Evolutionary conservation across 495 filamentous ascomycete species (phyloP).

Genomic region (Clavariopsis aquatica): DNA sequence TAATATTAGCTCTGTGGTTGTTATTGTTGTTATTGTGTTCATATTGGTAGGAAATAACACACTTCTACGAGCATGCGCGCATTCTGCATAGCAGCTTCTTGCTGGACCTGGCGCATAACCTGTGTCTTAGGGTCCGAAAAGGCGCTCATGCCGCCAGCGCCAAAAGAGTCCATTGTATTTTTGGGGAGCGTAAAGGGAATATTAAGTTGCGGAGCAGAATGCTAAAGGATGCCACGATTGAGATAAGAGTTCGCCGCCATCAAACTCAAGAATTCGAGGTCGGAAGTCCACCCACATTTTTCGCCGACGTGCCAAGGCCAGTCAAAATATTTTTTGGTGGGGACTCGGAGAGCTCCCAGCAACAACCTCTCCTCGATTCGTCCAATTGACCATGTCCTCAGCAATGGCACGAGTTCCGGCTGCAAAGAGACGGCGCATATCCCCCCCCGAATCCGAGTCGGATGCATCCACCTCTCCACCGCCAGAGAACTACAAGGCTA

Average conservation of each 20-base stretch:
- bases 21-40: neutral
- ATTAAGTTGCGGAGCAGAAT: neutral
- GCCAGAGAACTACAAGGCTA: conserved; percentile 36
- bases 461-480: conserved; percentile 44
- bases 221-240: neutral
- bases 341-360: neutral
- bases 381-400: neutral
- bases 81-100: conserved; percentile 74
- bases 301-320: conserved; percentile 17
- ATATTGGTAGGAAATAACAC: conserved; percentile 32
- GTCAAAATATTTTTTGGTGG: conserved; percentile 14
- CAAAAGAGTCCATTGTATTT: conserved; percentile 37
- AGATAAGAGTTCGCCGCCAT: neutral
- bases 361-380: neutral
- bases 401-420: conserved; percentile 36
- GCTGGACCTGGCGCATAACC: conserved; percentile 71
- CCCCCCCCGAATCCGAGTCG: conserved; percentile 35
- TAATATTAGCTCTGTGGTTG: neutral
- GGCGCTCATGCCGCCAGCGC: conserved; percentile 31
- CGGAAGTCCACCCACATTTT: conserved; percentile 7
- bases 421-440: conserved; percentile 35
- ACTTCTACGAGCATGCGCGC: conserved; percentile 74
- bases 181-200: neutral
- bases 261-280: conserved; percentile 5
- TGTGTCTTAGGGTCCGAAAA: conserved; percentile 61